Evolutionary conservation across 2,329 filamentous ascomycete genomes (phyloP).

Genomic region (Orbilia brochopaga): DNA sequence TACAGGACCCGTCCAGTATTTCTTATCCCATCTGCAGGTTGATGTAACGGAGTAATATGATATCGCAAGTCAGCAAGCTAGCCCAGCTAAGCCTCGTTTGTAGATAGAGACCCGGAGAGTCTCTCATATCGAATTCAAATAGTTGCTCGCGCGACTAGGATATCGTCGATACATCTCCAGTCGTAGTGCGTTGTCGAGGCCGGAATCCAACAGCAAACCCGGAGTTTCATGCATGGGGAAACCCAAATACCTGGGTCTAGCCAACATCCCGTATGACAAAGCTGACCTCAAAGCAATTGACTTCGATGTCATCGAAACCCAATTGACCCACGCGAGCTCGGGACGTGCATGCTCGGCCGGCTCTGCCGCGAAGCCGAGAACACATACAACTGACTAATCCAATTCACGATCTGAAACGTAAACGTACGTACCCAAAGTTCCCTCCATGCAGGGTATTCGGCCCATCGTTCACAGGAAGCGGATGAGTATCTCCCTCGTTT

Average conservation of each 20-base stretch:
- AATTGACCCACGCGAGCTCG: background rate
- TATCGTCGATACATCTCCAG: too few relatives aligned
- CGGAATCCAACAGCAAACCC: conserved; percentile 40
- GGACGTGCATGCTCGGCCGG: too few relatives aligned
- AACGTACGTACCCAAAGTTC: conserved; percentile 61
- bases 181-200: background rate
- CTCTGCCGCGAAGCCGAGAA: background rate
- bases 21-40: conserved; percentile 43
- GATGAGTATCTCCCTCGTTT: conserved; percentile 58
- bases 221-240: too few relatives aligned
- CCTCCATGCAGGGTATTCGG: conserved; percentile 75
- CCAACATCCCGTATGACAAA: background rate
- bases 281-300: background rate
- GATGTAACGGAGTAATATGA: background rate
- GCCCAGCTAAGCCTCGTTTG: background rate
- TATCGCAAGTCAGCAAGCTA: background rate
- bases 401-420: background rate
- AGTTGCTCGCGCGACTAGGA: too few relatives aligned
- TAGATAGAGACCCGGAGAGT: background rate
- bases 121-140: too few relatives aligned
- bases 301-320: background rate
- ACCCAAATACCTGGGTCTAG: background rate
- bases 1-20: conserved; percentile 27
- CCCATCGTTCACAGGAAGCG: conserved; percentile 76
- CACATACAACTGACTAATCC: conserved; percentile 20